Conservation (phyloP, 257 asterid species). For the Coffea eugenioides region DNA sequence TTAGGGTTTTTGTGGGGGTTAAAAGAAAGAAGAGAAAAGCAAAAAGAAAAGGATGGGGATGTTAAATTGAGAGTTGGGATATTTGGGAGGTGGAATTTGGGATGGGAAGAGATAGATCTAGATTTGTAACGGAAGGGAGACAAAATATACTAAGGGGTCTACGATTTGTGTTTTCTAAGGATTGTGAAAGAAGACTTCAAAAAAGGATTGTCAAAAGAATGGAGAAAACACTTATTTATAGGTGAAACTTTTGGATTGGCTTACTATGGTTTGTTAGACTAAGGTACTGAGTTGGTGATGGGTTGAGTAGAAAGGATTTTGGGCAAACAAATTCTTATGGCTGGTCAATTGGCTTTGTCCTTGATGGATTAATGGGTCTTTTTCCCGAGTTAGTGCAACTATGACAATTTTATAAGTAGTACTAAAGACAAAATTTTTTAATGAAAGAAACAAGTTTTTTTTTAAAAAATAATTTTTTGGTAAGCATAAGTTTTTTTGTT, state of each 20-base stretch:
- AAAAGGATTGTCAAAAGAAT: slow-evolving; percentile 7
- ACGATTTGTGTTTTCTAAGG: slow-evolving; percentile 12
- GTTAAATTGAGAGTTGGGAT: neutral
- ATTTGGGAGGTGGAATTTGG: neutral
- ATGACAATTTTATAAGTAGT: neutral
- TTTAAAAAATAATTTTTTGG: too few species aligned
- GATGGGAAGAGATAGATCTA: neutral
- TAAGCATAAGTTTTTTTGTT: neutral
- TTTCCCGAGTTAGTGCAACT: neutral
- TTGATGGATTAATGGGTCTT: slow-evolving; percentile 1
- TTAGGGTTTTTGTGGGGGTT: slow-evolving; percentile 5
- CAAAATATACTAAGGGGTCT: neutral
- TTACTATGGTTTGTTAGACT: slow-evolving; percentile 37
- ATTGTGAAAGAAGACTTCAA: slow-evolving; percentile 3
- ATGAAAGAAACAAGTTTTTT: neutral
- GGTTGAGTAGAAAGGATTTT: slow-evolving; percentile 24
- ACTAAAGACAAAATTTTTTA: neutral
- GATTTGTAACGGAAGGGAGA: neutral
- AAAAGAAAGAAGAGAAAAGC: neutral
- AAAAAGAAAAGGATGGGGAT: neutral
- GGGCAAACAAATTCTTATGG: neutral
- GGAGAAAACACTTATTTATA: slow-evolving; percentile 26
- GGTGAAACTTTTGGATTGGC: slow-evolving; percentile 29
- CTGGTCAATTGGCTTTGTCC: neutral
- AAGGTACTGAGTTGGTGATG: slow-evolving; percentile 27